Conservation (phyloP, 345 rosid genomes). For the Sisymbrium irio region DNA sequence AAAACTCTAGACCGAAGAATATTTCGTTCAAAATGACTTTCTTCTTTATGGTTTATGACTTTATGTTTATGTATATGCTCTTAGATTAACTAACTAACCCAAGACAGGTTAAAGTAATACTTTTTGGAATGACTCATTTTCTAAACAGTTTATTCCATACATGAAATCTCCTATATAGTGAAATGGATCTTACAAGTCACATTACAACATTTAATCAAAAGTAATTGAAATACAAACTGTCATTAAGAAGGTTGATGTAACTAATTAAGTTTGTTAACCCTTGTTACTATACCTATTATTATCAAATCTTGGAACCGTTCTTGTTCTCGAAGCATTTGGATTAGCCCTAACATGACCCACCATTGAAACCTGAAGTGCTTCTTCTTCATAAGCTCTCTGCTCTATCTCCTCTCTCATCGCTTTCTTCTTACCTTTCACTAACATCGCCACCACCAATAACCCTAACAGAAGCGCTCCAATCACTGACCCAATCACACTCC, state of each 20-base stretch:
- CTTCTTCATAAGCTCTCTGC: constrained; percentile 44
- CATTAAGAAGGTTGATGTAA: constrained; percentile 5
- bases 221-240: neutral
- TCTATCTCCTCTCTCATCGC: constrained; percentile 39
- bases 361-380: constrained; percentile 44
- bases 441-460: constrained; percentile 39
- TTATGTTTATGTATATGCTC: neutral
- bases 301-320: constrained; percentile 28
- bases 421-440: constrained; percentile 41
- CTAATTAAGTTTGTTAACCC: constrained; percentile 7
- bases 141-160: neutral
- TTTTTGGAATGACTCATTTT: neutral
- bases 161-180: neutral
- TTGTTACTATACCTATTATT: constrained; percentile 25
- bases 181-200: constrained; percentile 19
- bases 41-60: neutral
- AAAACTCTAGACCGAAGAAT: neutral
- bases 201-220: neutral
- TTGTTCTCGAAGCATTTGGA: constrained; percentile 35
- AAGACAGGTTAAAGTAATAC: neutral
- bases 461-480: constrained; percentile 37
- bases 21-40: neutral
- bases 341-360: constrained; percentile 42
- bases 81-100: neutral
- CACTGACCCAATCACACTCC: constrained; percentile 35